phyloP scores from a whole-genome alignment of 345 rosid species.

The Gossypium herbaceum region DNA sequence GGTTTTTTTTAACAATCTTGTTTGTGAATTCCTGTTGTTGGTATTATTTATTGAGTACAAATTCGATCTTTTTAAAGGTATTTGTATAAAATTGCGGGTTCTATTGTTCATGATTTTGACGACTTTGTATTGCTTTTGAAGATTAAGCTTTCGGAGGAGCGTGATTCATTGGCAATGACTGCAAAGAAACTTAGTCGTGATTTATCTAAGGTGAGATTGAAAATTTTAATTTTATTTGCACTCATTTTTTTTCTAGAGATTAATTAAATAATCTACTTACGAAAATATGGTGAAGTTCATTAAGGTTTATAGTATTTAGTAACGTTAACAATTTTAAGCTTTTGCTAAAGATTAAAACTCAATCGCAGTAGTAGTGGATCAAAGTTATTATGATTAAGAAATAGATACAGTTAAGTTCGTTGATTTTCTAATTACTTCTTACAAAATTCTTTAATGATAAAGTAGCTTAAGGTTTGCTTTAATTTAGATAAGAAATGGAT shows the following conservation, averaged over 20 bases:
- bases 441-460: background rate
- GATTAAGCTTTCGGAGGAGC: constrained; percentile 68
- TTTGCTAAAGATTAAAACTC: background rate
- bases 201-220: constrained; percentile 56
- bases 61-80: background rate
- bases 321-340: background rate
- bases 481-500: background rate
- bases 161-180: constrained; percentile 66
- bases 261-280: background rate
- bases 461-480: background rate
- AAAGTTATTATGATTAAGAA: background rate
- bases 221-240: background rate
- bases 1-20: too few species aligned
- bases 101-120: constrained; percentile 13
- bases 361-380: background rate
- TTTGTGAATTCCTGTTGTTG: too few species aligned
- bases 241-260: background rate
- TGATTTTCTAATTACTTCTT: background rate
- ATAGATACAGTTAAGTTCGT: background rate
- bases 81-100: background rate
- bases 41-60: background rate
- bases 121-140: constrained; percentile 27
- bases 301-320: background rate
- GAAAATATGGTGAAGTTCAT: background rate
- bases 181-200: constrained; percentile 85